Evolutionary conservation across 805 yeast species (phyloP), one percentile per base, ranked within the genome.

Genomic region (Starmerella floris): DNA sequence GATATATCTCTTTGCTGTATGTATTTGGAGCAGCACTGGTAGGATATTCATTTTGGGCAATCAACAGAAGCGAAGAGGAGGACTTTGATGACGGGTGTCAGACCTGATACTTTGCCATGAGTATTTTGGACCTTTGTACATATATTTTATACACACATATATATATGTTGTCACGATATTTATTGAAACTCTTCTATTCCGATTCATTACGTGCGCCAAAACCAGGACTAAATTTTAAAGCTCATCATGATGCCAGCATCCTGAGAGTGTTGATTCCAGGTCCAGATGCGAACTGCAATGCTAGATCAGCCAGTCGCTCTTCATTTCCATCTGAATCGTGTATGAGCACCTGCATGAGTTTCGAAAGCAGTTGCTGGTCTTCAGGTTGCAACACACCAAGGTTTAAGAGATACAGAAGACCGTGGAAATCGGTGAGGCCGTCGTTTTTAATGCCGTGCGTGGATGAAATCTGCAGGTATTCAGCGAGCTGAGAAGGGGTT

Each of bases 1-100:
- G 79, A 50, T 59, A 64, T 28, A 70, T 83, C 53, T 70, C 83
- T 16, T 51, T 68, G 32, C 56, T 75, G 43, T 91, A 91, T 57
- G 62, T 79, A 11, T 52, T 79, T 30, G 97, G 97, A 1, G 97
- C 97, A 2, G 54, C 62, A 2, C 64, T 85, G 38, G 94, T 91
- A 30, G 74, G 87, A 22, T 61, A 76, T 20, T 88, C 96, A 1
- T 91, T 91, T 58, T 73, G 85, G 51, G 76, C 81, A 35, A 78
- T 91, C 35, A 88, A 88, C 61, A 74, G 69, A 49, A 83, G 78
- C 53, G 94, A 83, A 48, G 76, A 76, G 55, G 72, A 68, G 21
- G 94, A 81, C 20, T 28, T 40, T 13, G 30, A 22, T 5, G 45
- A 23, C 5, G 22, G 16, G 8, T 5, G n/a, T n/a, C n/a, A n/a